Conservation (phyloP, 2,329 filamentous ascomycete genomes). For the Cytospora leucostoma region DNA sequence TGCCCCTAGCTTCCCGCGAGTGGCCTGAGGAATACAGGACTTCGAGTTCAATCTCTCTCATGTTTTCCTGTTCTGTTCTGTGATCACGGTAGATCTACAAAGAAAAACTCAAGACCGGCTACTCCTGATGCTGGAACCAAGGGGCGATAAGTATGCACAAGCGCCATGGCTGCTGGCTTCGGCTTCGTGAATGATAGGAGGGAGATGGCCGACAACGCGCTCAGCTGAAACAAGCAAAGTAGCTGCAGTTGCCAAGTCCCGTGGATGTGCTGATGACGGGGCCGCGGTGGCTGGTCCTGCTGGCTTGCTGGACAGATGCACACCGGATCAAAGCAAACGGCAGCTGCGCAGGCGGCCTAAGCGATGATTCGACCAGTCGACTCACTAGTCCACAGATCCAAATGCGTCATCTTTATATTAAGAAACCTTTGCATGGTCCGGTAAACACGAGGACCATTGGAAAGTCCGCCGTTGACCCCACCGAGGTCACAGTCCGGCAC, state of each 20-base stretch:
- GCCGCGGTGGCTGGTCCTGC: conserved; percentile 30
- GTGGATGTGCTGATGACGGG: conserved; percentile 21
- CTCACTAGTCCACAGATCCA: conserved; percentile 31
- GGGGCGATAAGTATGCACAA: conserved; percentile 8
- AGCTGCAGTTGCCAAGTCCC: conserved; percentile 23
- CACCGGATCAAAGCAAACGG: conserved; percentile 29
- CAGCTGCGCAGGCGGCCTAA: conserved; percentile 31
- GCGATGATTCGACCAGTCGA: conserved; percentile 30
- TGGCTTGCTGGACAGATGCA: conserved; percentile 42
- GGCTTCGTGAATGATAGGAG: conserved; percentile 11
- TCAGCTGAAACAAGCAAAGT: conserved; percentile 25
- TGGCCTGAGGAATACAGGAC: background rate
- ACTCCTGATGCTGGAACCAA: conserved; percentile 1
- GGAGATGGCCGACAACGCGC: conserved; percentile 22
- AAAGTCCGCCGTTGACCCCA: conserved; percentile 11
- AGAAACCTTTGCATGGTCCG: conserved; percentile 31
- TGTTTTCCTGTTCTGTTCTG: background rate
- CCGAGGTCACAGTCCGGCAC: conserved; percentile 5
- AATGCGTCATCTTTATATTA: conserved; percentile 36
- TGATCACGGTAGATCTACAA: background rate
- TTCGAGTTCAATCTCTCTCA: background rate
- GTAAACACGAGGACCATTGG: conserved; percentile 33
- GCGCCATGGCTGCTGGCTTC: conserved; percentile 11
- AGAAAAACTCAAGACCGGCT: conserved; percentile 4
- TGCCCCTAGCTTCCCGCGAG: background rate